These are phyloP conservation scores for Metarhizium album DNA, from an alignment of 2,329 filamentous ascomycete species.

Conservation along the genomic window DNA sequence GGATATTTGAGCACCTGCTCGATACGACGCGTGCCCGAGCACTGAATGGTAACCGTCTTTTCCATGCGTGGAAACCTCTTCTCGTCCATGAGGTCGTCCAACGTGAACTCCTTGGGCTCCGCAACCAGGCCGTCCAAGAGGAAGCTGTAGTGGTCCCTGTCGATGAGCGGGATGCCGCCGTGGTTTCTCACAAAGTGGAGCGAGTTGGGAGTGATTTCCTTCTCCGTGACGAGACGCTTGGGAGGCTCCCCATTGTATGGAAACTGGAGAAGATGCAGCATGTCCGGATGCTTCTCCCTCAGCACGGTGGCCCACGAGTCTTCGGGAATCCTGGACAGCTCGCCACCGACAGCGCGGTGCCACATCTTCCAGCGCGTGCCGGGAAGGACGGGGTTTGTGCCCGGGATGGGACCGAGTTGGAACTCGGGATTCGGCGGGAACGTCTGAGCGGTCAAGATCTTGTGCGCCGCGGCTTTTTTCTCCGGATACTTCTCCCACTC, in stretches of 20 bases:
- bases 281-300: conserved; percentile 46
- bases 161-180: conserved; percentile 57
- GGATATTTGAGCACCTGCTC: conserved; percentile 57
- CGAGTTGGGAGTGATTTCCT: conserved; percentile 48
- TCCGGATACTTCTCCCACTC: conserved; percentile 63
- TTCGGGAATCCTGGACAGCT: conserved; percentile 36
- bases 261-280: conserved; percentile 52
- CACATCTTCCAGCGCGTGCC: conserved; percentile 48
- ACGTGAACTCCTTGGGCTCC: conserved; percentile 42
- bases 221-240: conserved; percentile 42
- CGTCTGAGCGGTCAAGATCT: conserved; percentile 27
- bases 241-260: conserved; percentile 55
- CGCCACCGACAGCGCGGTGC: conserved; percentile 36
- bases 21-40: conserved; percentile 56
- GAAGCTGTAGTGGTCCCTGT: conserved; percentile 41
- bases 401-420: conserved; percentile 42
- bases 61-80: conserved; percentile 45
- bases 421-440: conserved; percentile 38
- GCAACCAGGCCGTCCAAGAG: conserved; percentile 51
- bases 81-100: conserved; percentile 52
- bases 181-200: conserved; percentile 38
- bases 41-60: conserved; percentile 54
- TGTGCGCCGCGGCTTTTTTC: conserved; percentile 49
- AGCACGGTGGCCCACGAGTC: conserved; percentile 47
- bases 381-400: conserved; percentile 45